Base-by-base conservation (phyloP, 371 early-diverging fungal genomes). In the Mucor indicus region DNA sequence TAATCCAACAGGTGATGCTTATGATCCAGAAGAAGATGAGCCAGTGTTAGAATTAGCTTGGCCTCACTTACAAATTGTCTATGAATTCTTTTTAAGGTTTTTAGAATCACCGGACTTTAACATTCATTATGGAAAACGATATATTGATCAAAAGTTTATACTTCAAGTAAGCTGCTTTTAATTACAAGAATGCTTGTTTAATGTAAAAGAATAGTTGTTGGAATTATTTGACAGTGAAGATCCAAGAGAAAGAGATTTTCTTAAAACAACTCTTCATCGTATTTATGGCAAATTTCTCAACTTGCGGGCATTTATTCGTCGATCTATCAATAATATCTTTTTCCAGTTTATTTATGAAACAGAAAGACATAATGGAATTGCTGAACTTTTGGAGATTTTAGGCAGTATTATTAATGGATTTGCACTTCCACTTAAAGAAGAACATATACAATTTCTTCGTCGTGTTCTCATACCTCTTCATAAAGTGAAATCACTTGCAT, bases 391-490 rank as follows among this genome's bases (percentile, higher is more conserved):
- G 24, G 98, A 98, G 64, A 97, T 98, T 53, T 67, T 98, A 19
- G 98, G 98, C 43, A 94, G 94, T 61, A 96, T 98, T 57, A 96
- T 98, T 71, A 98, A 98, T 61, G 98, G 98, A 15, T 98, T 98
- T 63, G 96, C 98, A 0, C 72, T 96, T 31, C 98, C 98, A 23
- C 72, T 98, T 19, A 96, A 96, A 67, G 96, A 96, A 47, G 98
- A 98, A 67, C 98, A 98, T 77, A 95, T 95, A 67, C 81, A 80
- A 15, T 98, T 98, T 66, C 68, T 98, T 53, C 84, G 86, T 21
- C 80, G 88, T 17, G 96, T 95, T 13, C 72, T 98, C 55, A 73
- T 98, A 39, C 98, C 98, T 8, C 72, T 98, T 36, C 98, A 98
- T 70, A 96, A 97, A 64, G 92, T 92, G 24, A 92, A 91, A 50